Percentiles rank a stretch among this genome's conserved stretches.
Conservation (phyloP, 2,329 filamentous ascomycete genomes). For the Biscogniauxia marginata region DNA sequence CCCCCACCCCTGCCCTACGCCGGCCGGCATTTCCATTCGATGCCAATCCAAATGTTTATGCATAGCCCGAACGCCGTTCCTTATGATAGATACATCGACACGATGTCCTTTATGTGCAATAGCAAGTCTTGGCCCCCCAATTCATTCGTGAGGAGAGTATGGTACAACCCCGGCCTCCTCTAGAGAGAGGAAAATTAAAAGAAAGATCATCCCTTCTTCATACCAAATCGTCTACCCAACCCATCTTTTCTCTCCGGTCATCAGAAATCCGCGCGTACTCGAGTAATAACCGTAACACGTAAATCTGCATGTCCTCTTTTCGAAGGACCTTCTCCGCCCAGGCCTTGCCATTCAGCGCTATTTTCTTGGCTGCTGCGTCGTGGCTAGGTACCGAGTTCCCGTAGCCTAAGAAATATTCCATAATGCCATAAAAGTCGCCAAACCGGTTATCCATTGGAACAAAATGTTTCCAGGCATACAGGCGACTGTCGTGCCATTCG, state of each 20-base stretch:
- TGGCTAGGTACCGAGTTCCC: slow-evolving; percentile 40
- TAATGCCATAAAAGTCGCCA: slow-evolving; percentile 67
- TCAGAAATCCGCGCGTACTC: slow-evolving; percentile 61
- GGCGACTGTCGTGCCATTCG: slow-evolving; percentile 76
- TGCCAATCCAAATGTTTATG: neutral
- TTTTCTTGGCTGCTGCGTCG: slow-evolving; percentile 60
- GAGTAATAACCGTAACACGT: slow-evolving; percentile 62
- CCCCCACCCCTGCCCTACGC: slow-evolving; percentile 5
- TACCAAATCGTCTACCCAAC: slow-evolving; percentile 53
- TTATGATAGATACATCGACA: slow-evolving; percentile 17
- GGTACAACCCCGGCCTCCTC: neutral
- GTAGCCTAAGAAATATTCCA: slow-evolving; percentile 73
- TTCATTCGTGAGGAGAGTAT: neutral
- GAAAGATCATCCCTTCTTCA: slow-evolving; percentile 12
- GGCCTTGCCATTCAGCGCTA: slow-evolving; percentile 62
- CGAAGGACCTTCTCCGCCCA: slow-evolving; percentile 70
- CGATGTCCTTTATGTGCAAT: slow-evolving; percentile 14
- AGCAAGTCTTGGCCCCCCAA: slow-evolving; percentile 1
- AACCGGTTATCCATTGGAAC: slow-evolving; percentile 77
- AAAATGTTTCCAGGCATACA: slow-evolving; percentile 78
- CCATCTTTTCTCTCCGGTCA: slow-evolving; percentile 51
- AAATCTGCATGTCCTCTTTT: slow-evolving; percentile 72
- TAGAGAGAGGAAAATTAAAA: neutral
- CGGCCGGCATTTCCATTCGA: neutral
- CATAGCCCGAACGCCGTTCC: slow-evolving; percentile 17